These are phyloP conservation scores for Arthrobotrys megalospora DNA, from an alignment of 2,329 filamentous ascomycete species.

Conservation along the genomic window DNA sequence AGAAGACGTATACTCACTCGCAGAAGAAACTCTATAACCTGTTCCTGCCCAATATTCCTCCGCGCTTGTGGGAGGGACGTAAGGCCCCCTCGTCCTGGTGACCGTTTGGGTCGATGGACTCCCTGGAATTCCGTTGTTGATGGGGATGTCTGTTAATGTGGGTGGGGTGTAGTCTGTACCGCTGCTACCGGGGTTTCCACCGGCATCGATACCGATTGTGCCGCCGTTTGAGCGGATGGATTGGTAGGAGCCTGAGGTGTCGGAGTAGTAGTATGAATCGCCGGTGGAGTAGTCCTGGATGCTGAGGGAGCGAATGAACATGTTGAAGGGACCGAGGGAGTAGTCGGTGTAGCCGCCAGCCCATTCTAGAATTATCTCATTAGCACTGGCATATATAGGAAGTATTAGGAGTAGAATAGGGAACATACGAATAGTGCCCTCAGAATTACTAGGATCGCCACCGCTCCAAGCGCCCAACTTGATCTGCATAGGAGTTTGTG, in stretches of 20 bases:
- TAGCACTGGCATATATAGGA: too few species aligned
- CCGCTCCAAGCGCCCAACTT: conserved; percentile 94
- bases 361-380: conserved; percentile 73
- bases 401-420: too few species aligned
- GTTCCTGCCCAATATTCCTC: conserved; percentile 57
- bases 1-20: conserved; percentile 53
- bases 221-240: conserved; percentile 88
- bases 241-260: conserved; percentile 82
- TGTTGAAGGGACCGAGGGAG: conserved; percentile 83
- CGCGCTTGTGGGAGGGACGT: conserved; percentile 73
- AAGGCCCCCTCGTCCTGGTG: conserved; percentile 64
- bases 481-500: conserved; percentile 94
- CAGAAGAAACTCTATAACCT: conserved; percentile 59
- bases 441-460: conserved; percentile 83
- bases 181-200: conserved; percentile 74
- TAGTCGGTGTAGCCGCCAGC: conserved; percentile 89
- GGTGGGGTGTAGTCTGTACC: conserved; percentile 72
- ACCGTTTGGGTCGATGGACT: conserved; percentile 77
- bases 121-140: conserved; percentile 76
- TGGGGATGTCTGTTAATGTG: conserved; percentile 68
- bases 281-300: conserved; percentile 96
- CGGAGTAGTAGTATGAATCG: conserved; percentile 84
- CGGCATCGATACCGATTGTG: conserved; percentile 71
- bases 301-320: conserved; percentile 82
- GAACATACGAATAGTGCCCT: conserved; percentile 79